Conservation (phyloP, 345 rosid genomes). For the Pistacia vera region DNA sequence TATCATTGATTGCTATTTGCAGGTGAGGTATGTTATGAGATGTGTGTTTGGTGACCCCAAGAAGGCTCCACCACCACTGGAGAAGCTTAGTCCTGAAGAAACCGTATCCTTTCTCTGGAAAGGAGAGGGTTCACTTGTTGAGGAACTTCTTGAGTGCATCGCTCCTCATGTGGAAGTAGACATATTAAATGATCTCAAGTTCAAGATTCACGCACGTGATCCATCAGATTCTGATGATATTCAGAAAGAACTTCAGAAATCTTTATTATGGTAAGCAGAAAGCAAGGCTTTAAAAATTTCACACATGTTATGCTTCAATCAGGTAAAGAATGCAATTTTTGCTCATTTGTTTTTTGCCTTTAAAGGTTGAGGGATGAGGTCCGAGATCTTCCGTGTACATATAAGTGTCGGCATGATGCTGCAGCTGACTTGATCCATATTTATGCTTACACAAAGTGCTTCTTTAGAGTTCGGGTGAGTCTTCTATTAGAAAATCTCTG, state of each 20-base stretch:
- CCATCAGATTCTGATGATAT: constrained; percentile 71
- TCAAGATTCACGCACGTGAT: constrained; percentile 69
- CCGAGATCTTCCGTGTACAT: constrained; percentile 83
- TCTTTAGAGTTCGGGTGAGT: constrained; percentile 79
- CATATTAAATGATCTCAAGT: constrained; percentile 63
- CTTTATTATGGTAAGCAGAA: constrained; percentile 81
- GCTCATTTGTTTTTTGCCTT: constrained; percentile 6
- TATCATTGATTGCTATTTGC: constrained; percentile 21
- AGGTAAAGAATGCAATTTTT: constrained; percentile 15
- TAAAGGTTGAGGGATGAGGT: constrained; percentile 96
- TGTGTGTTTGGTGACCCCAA: constrained; percentile 88
- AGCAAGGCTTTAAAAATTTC: constrained; percentile 12
- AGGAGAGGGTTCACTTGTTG: constrained; percentile 88
- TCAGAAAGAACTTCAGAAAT: constrained; percentile 73
- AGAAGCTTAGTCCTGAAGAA: constrained; percentile 77
- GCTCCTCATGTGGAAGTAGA: constrained; percentile 70
- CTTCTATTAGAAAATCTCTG: not conserved
- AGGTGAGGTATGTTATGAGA: constrained; percentile 98
- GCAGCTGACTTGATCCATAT: constrained; percentile 98
- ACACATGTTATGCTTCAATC: constrained; percentile 6
- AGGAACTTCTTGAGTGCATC: constrained; percentile 85
- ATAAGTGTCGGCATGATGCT: constrained; percentile 95
- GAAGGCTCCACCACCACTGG: constrained; percentile 95
- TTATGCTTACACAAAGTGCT: constrained; percentile 88
- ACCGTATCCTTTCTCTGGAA: constrained; percentile 78